phyloP scores from a whole-genome alignment of 2,329 filamentous ascomycete species.

The Colletotrichum salicis region DNA sequence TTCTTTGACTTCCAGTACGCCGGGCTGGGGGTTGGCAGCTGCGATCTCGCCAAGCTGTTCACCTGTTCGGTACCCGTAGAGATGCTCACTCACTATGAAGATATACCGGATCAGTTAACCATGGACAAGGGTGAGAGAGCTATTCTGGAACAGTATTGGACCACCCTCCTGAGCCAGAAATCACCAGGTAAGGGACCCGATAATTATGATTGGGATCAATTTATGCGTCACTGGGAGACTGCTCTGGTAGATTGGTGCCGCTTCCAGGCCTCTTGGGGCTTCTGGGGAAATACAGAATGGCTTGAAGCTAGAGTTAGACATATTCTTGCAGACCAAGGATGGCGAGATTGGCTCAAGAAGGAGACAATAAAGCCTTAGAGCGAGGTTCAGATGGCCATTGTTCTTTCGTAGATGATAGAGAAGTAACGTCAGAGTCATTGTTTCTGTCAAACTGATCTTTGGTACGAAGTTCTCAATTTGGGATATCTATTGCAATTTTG shows the following conservation, averaged over 20 bases:
- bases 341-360: slow-evolving; percentile 56
- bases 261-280: slow-evolving; percentile 70
- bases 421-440: neutral
- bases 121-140: slow-evolving; percentile 62
- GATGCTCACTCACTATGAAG: slow-evolving; percentile 55
- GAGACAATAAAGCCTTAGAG: slow-evolving; percentile 23
- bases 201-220: slow-evolving; percentile 63
- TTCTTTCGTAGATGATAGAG: neutral
- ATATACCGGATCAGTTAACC: slow-evolving; percentile 49
- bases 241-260: slow-evolving; percentile 75
- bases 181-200: slow-evolving; percentile 38
- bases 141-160: slow-evolving; percentile 63
- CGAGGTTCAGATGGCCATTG: neutral
- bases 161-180: slow-evolving; percentile 43
- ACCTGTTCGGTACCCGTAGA: slow-evolving; percentile 70
- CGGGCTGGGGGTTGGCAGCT: slow-evolving; percentile 71
- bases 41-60: slow-evolving; percentile 74
- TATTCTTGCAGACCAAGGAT: slow-evolving; percentile 57
- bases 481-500: neutral
- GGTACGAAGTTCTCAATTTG: neutral
- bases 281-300: slow-evolving; percentile 70
- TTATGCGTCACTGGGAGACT: slow-evolving; percentile 72
- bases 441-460: neutral
- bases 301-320: slow-evolving; percentile 63
- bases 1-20: slow-evolving; percentile 79